These are phyloP conservation scores for Hamigera avellanea DNA, from an alignment of 495 filamentous ascomycete species.

Conservation along the genomic window DNA sequence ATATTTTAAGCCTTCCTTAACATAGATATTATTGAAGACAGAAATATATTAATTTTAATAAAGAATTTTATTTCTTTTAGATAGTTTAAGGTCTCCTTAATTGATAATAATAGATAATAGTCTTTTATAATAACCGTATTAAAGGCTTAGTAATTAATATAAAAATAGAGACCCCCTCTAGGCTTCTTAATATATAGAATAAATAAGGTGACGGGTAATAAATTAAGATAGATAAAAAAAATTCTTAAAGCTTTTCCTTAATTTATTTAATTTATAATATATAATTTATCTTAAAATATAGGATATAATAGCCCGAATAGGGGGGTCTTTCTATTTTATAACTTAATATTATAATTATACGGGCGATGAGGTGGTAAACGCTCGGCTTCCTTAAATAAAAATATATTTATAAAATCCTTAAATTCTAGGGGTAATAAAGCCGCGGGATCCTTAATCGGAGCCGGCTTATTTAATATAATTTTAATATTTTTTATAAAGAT, in stretches of 20 bases:
- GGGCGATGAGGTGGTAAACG: background rate
- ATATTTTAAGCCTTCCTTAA: constrained; percentile 16
- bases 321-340: background rate
- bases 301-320: background rate
- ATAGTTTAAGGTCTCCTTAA: constrained; percentile 28
- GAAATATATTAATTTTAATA: constrained; percentile 33
- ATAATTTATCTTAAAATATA: no score
- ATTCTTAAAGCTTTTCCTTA: no score
- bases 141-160: constrained; percentile 30
- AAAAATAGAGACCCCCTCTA: constrained; percentile 24
- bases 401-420: background rate
- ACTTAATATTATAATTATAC: constrained; percentile 1
- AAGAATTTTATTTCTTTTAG: constrained; percentile 22
- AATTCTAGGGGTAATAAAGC: background rate
- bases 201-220: constrained; percentile 8
- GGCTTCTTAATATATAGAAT: constrained; percentile 26
- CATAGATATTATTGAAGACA: constrained; percentile 2
- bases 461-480: background rate
- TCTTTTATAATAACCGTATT: constrained; percentile 34
- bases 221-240: no score
- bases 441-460: background rate
- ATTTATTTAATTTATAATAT: no score
- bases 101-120: constrained; percentile 30
- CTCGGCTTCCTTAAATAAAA: background rate
- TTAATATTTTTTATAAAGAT: background rate